Evolutionary conservation across 805 yeast genomes (phyloP), one percentile per base, ranked within the genome.

Genomic region (Debaryomyces castellii): DNA sequence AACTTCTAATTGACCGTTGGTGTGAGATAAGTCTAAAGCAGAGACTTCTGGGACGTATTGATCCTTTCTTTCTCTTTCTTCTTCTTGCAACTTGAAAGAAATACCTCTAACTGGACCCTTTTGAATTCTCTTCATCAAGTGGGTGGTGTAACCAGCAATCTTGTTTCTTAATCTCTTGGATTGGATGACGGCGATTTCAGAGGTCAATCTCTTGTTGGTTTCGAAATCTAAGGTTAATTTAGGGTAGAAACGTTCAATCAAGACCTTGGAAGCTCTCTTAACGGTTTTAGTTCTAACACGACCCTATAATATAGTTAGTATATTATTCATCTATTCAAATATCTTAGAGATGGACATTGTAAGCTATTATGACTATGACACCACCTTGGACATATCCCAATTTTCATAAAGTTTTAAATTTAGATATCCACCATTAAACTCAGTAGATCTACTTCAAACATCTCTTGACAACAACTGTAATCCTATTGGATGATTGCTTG

Each of bases 91-190:
- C 80, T 95, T 95, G 96, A 94, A 94, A 67, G 99, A 94, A 67
- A 94, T 95, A 82, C 99, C 99, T 86, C 98, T 91, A 69, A 94
- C 99, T 83, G 99, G 99, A 76, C 99, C 99, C 85, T 92, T 94
- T 82, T 95, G 98, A 74, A 94, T 94, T 84, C 99, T 91, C 85
- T 89, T 94, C 99, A 94, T 95, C 78, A 94, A 86, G 80, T 94
- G 99, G 72, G 99, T 94, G 79, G 99, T 94, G 96, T 92, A 94
- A 77, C 99, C 99, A 76, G 99, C 99, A 71, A 94, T 95, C 89
- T 94, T 94, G 94, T 94, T 94, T 85, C 99, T 94, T 78, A 94
- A 87, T 82, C 99, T 89, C 87, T 94, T 94, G 71, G 99, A 89
- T 78, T 92, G 97, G 74, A 94, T 95, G 77, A 88, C 91, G 63